phyloP scores from a whole-genome alignment of 768 basidiomycete genomes.

The Glaciozyma antarctica region DNA sequence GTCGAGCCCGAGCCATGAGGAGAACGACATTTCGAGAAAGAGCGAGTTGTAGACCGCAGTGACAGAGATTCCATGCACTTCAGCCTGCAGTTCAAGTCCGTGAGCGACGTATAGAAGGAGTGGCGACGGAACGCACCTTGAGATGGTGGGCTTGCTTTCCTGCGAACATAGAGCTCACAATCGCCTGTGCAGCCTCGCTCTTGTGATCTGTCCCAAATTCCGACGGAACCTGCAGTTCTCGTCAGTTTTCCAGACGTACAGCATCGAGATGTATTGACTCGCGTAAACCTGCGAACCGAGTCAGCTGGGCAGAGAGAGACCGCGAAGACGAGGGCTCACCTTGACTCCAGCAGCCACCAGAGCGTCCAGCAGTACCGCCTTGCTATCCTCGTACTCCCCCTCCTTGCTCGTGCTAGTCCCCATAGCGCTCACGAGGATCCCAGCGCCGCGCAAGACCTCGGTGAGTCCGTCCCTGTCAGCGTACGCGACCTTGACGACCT shows the following conservation, averaged over 20 bases:
- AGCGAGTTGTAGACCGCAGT: conserved; percentile 3
- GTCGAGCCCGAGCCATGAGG: neutral
- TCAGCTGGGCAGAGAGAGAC: neutral
- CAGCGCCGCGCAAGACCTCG: neutral
- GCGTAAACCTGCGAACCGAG: neutral
- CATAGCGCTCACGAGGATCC: conserved; percentile 9
- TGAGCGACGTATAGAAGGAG: no score
- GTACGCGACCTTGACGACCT: neutral
- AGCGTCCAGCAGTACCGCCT: neutral
- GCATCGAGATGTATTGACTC: neutral
- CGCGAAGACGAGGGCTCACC: neutral
- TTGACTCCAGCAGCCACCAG: neutral
- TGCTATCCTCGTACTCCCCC: conserved; percentile 5
- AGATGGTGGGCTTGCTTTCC: neutral
- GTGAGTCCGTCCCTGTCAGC: neutral
- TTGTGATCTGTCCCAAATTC: conserved; percentile 6
- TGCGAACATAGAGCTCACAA: conserved; percentile 5
- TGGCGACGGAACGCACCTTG: neutral
- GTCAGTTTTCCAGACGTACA: neutral
- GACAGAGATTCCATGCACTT: neutral
- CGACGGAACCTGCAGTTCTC: neutral
- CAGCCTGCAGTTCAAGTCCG: neutral
- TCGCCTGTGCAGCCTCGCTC: neutral
- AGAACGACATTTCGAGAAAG: neutral
- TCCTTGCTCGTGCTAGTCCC: neutral